Evolutionary conservation across 1,139 yeast genomes (phyloP), one percentile per base, ranked within the genome.

Genomic region (Kazachstania sp.): DNA sequence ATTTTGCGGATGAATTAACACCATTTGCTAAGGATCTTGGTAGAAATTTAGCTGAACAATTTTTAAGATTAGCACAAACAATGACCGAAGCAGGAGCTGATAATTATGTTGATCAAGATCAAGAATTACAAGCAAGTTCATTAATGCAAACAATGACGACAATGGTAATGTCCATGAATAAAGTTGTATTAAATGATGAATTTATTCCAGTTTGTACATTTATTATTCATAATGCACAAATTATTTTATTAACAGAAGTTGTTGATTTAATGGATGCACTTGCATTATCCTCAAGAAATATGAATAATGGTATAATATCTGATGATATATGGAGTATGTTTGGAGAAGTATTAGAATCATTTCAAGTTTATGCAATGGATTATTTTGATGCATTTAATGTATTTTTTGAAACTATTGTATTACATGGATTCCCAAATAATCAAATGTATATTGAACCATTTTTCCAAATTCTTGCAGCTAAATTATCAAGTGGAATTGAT

Each of bases 21-120:
- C 97, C 97, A 32, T 92, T 90, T 70, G 96, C 97, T 0, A 78
- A 81, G 41, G 94, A 86, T 56, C 72, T 92, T 57, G 92, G 94
- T 67, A 72, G 73, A 31, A 87, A 83, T 59, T 70, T 92, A 55
- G 79, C 82, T 18, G 84, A 82, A 47, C 97, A 90, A 64, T 84
- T 88, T 58, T 66, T 87, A 71, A 75, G 83, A 52, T 65, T 86
- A 44, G 81, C 86, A 1, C 70, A 71, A 32, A 95, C 90, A 51
- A 70, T 86, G 48, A 70, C 78, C 49, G 95, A 70, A 46, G 70
- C 68, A 46, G 75, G 71, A 39, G 74, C 70, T 43, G 45, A 39
- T 8, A 38, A 47, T 4, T 71, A 69, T 48, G 73, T 71, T 34
- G 75, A 71, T 29, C 79, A 81, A 43, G 97, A 87, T 55, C 92